Evolutionary conservation across 257 asterid species (phyloP), one percentile per base, ranked within the genome.

Genomic region (Przewalskia tangutica): DNA sequence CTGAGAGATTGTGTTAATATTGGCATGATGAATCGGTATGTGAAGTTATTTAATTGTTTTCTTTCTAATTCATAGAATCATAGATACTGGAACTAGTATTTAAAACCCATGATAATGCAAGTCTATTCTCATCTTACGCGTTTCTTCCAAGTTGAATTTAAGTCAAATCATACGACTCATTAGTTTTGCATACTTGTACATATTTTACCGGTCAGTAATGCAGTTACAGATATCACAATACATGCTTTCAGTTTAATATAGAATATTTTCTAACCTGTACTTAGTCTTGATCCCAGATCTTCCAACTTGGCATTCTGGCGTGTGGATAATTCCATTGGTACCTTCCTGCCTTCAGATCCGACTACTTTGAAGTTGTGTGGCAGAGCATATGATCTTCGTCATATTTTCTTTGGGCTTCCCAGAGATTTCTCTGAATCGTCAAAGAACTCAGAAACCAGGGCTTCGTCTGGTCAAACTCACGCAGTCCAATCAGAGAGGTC

Each of bases 221-320:
- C 79, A 13, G 13, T 73, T 73, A 48, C 42, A 27, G 36, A 20
- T 73, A 73, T 73, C 79, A 48, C 77, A 17, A 73, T 14, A 27
- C 20, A 50, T 50, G 23, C 13, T 48, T 73, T 23, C 59, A 20
- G 79, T 73, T 73, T 40, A 48, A 73, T 50, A 23, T 50, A 46
- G 17, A 48, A 73, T 73, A 14, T 73, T 48, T 73, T 48, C 79
- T 73, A 48, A 73, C 17, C 62, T 73, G 18, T 27, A 13, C 14
- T 36, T 63, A 48, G 76, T 78, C 40, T 79, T 81, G 66, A 86
- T 86, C 51, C 20, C 85, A 95, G 98, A 86, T 83, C 62, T 81
- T 86, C 92, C 83, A 80, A 85, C 82, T 83, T 94, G 90, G 96
- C 96, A 66, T 92, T 95, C 87, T 95, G 99, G 99, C 95, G 99